Base-by-base conservation (phyloP, 2,329 filamentous ascomycete species). In the Tolypocladium ovalisporum region DNA sequence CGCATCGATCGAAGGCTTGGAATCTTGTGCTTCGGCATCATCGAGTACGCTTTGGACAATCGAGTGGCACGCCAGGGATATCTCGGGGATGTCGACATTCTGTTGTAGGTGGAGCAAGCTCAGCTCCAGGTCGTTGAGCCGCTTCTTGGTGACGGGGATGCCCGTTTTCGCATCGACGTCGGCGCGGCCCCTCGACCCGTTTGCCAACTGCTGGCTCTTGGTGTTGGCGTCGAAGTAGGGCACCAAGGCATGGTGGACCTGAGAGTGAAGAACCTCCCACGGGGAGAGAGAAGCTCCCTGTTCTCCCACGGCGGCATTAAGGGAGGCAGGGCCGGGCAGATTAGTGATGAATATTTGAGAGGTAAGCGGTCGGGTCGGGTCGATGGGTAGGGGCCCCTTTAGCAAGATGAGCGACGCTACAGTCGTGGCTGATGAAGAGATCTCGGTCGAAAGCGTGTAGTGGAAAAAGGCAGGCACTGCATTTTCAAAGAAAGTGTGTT, bases 211-310 rank as follows among this genome's bases (percentile, higher is more conserved):
- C 66, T 90, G 87, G 62, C 81, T 88, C 75, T 91, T 93, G 58
- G 92, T 95, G 71, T 91, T 95, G 65, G 92, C 93, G 77, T 99
- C 93, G 70, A 99, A 99, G 74, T 97, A 97, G 42, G 95, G 94
- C 66, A 90, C 90, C 68, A 99, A 79, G 63, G 89, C 91, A 70
- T 91, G 87, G 73, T 96, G 92, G 63, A 99, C 84, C 66, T 96
- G 83, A 58, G 93, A 90, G 75, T 97, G 91, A 61, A 99, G 79
- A 65, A 93, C 87, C 74, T 97, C 93, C 74, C 91, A 97, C 4
- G 93, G 91, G 52, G 92, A 95, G 57, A 87, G 78, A 32, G 86
- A 79, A 57, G 86, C 81, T 58, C 86, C 86, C 70, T 91, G 87
- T 64, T 89, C 85, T 64, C 85, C 80, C 60, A 83, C 79, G 55